Conservation (phyloP, 2,329 filamentous ascomycete genomes). For the Tothia fuscella region DNA sequence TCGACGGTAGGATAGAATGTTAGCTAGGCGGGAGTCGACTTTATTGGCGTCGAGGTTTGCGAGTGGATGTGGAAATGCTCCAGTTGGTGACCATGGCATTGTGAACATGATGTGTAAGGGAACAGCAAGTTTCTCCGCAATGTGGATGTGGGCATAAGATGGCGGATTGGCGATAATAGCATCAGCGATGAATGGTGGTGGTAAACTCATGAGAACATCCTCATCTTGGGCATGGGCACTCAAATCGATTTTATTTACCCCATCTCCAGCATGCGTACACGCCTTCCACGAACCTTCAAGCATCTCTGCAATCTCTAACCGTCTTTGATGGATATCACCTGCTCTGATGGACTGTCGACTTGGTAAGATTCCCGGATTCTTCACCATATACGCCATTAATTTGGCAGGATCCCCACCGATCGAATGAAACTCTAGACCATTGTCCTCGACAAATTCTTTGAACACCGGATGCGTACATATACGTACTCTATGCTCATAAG, state of each 20-base stretch:
- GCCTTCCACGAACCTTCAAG: conserved; percentile 19
- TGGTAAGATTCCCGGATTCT: conserved; percentile 21
- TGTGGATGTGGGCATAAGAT: conserved; percentile 61
- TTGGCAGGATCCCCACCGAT: conserved; percentile 67
- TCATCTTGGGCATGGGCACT: background rate
- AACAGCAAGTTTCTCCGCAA: conserved; percentile 82
- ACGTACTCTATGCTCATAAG: conserved; percentile 57
- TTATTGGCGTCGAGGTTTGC: conserved; percentile 85
- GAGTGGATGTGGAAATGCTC: conserved; percentile 93
- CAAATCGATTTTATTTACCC: background rate
- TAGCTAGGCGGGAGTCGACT: conserved; percentile 69
- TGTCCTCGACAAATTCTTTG: conserved; percentile 53
- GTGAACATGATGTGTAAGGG: conserved; percentile 96
- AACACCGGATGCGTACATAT: conserved; percentile 63
- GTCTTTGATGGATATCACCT: conserved; percentile 17
- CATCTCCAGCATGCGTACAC: conserved; percentile 17
- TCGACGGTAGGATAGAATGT: conserved; percentile 72
- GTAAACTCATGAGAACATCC: background rate
- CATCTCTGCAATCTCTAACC: conserved; percentile 16
- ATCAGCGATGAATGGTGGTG: conserved; percentile 37
- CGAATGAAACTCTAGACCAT: conserved; percentile 62
- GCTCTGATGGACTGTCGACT: conserved; percentile 14
- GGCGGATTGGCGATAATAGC: conserved; percentile 44
- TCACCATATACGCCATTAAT: conserved; percentile 44
- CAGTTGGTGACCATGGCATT: conserved; percentile 96